Evolutionary conservation across 2,329 filamentous ascomycete species (phyloP).

Genomic region (Hymenoscyphus scutula): DNA sequence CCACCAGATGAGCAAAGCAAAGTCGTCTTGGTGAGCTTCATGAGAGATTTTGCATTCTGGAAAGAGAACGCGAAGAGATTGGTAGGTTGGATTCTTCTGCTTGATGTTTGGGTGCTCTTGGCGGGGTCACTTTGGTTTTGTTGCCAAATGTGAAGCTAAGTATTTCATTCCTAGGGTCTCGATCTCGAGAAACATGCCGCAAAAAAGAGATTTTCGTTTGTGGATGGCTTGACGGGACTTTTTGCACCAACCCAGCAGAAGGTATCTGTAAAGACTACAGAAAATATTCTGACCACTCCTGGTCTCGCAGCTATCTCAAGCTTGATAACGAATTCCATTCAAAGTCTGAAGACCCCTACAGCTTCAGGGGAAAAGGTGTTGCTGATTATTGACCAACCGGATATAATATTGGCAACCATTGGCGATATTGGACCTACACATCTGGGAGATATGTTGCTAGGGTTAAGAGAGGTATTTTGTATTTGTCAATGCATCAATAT

Average conservation of each 20-base stretch:
- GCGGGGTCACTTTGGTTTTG: neutral
- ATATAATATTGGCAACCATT: conserved; percentile 60
- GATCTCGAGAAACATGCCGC: conserved; percentile 62
- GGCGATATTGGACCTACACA: conserved; percentile 45
- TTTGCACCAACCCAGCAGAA: conserved; percentile 23
- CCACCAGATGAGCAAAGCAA: conserved; percentile 39
- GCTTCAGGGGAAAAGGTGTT: conserved; percentile 43
- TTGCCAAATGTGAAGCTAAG: conserved; percentile 9
- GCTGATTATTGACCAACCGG: conserved; percentile 65
- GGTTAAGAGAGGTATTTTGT: conserved; percentile 59
- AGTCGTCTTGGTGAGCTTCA: conserved; percentile 78
- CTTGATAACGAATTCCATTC: conserved; percentile 25
- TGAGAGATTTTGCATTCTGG: conserved; percentile 79
- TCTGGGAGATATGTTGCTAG: conserved; percentile 56
- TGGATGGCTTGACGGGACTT: conserved; percentile 58
- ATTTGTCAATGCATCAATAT: neutral
- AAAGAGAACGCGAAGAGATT: conserved; percentile 65
- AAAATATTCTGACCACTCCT: conserved; percentile 21
- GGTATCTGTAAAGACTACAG: conserved; percentile 1
- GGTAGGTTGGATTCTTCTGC: conserved; percentile 44
- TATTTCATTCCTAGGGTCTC: conserved; percentile 52
- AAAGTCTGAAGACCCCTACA: conserved; percentile 15
- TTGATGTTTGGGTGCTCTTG: conserved; percentile 10
- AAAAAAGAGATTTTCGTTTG: conserved; percentile 63
- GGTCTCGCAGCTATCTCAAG: conserved; percentile 21